Evolutionary conservation across 2,329 filamentous ascomycete species (phyloP), one percentile per base, ranked within the genome.

Genomic region (Nannizziopsis barbatae): DNA sequence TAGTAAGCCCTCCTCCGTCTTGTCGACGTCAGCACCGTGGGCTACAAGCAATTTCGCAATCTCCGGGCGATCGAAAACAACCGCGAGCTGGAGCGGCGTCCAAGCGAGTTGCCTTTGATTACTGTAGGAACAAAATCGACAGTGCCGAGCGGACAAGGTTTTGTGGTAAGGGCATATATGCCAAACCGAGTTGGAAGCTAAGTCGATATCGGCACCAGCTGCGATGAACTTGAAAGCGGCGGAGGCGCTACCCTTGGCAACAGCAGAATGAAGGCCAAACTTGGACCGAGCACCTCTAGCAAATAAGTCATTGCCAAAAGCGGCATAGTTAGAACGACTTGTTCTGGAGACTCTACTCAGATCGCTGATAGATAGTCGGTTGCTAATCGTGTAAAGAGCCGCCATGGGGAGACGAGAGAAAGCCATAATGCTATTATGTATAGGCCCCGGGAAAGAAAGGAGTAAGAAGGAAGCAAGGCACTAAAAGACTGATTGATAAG

Each of bases 31-130:
- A 8, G 51, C 53, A n/a, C 51, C 51, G 30, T 58, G 57, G 18
- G 57, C 52, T 7, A 64, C 43, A 17, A 64, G 53, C 41, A 61
- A 47, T 20, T 51, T 52, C 3, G 60, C 55, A 9, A 63, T 53
- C 31, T 53, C 55, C 37, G 52, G 50, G 18, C 57, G 55, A 5
- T 55, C 55, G 12, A 58, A 20, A 51, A 17, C 50, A 44, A 45
- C 53, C 50, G 61, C 61, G 31, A 56, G 53, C 18, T 57, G 60
- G 33, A 58, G 49, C 8, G 58, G 54, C 2, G 52, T 35, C 6
- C 18, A 8, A n/a, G 14, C 15, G 12, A 44, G 7, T 32, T 11
- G 5, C 11, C 17, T 37, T 11, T 37, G 7, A 3, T 27, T 27
- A 7, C 22, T 27, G 22, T 27, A 27, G 22, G 22, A 9, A 33